Base-by-base conservation (phyloP, 1,284 basidiomycete genomes). In the Pseudozyma pruni region DNA sequence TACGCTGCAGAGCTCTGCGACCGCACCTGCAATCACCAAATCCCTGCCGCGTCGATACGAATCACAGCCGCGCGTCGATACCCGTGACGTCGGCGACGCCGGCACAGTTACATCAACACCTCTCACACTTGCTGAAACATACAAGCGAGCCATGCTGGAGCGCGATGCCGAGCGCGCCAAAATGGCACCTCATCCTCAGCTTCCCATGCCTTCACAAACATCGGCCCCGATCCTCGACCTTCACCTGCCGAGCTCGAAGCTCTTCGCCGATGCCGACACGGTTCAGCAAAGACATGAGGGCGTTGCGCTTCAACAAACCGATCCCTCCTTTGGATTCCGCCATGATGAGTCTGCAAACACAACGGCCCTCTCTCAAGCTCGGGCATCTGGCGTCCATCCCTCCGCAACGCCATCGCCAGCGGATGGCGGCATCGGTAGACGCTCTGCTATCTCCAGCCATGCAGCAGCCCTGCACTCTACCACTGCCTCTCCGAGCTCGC, bases 181-280 rank as follows among this genome's bases (percentile, higher is more conserved):
- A 13, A 9, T 38, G 9, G 31, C 47, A 2, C 38, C 60, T 9
- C 49, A 44, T 11, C n/a, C 16, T 25, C 33, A 34, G 19, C 8
- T 13, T 20, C 8, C 22, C 55, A 20, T 20, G 7, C 9, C 48
- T 13, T 35, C 37, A 13, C 31, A 22, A 31, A 31, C 23, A 2
- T 35, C 37, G 0, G 68, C 69, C 16, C 73, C 73, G 10, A 58
- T 46, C 6, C 42, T 75, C 29, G 66, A 75, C 29, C 47, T 75
- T 31, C 29, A 69, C 14, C 38, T 75, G 39, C 70, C 73, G 8
- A 48, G 39, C 29, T 61, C 70, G 25, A 58, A 58, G 43, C 59
- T 72, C 50, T 59, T 59, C 20, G 51, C 51, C 38, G 46, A 58
- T 22, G 56, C 64, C 23, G 52, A 54, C 23, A 29, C 45, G 20